Base-by-base conservation (phyloP, 208 protist genomes). In the Angomonas desouzai region DNA sequence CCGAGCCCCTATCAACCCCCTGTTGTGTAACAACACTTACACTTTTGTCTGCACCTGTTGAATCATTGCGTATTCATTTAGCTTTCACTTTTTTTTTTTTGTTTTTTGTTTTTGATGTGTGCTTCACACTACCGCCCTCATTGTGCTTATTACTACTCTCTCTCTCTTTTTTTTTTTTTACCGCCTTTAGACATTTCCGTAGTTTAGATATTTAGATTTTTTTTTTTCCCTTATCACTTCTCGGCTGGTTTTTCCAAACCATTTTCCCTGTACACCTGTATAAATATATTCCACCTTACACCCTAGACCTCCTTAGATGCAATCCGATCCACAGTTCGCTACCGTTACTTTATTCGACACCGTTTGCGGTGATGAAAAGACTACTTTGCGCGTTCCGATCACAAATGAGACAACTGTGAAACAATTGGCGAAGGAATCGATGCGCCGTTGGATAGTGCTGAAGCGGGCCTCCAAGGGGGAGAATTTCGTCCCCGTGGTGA, bases 361-460 rank as follows among this genome's bases (percentile, higher is more conserved):
- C 33, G 32, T 38, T 10, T 71, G 89, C 45, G 70, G 56, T 43
- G 53, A 56, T 18, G 63, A 40, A 10, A 70, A 64, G 20, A 69
- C 48, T 60, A 89, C 83, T 9, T 82, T 92, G 48, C 83, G 89
- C 28, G 89, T 94, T 6, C 89, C 89, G 2, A 81, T 94, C 23
- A 68, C 27, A n/a, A 48, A 71, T 30, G 66, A 79, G 43, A 89
- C 83, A 1, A 88, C 89, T 3, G 82, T 94, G 48, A 73, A 82
- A 2, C 81, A 79, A 7, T 79, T 94, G 9, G 89, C 85, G 2
- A 94, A 94, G 71, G 77, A 90, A 27, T 78, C 85, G 7, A 87
- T 94, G 83, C 79, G 78, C 56, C 85, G 89, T 1, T 78, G 91
- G 7, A 71, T 92, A 40, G 45, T 78, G 29, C 80, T 82, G 23